phyloP scores from a whole-genome alignment of 352 stramenopile genomes.

The Phytophthora tentaculata region DNA sequence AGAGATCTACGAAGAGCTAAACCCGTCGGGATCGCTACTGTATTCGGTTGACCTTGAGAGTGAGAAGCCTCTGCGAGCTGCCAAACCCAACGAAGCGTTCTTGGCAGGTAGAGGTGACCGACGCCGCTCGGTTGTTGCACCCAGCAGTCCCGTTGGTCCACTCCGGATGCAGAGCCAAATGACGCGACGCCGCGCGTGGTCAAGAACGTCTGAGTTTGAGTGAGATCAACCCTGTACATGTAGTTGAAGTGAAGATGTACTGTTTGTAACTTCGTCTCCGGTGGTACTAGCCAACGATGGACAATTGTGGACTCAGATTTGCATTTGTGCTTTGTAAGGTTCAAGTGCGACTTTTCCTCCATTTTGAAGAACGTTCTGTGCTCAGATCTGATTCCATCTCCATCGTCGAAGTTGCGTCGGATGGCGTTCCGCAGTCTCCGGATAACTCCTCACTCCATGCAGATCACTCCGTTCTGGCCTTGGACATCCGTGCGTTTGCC shows the following conservation, averaged over 20 bases:
- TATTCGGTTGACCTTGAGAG: conserved; percentile 4
- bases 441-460: conserved; percentile 15
- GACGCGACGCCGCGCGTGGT: conserved; percentile 20
- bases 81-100: conserved; percentile 34
- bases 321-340: conserved; percentile 6
- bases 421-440: conserved; percentile 18
- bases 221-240: neutral
- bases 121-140: conserved; percentile 21
- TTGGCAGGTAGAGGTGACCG: conserved; percentile 21
- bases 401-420: conserved; percentile 14
- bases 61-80: conserved; percentile 26
- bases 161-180: conserved; percentile 12
- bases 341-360: conserved; percentile 14
- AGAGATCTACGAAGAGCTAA: conserved; percentile 30
- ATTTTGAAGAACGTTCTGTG: conserved; percentile 19
- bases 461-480: conserved; percentile 13
- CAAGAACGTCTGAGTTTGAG: conserved; percentile 6
- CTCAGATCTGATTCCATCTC: conserved; percentile 28
- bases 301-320: conserved; percentile 11
- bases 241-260: neutral
- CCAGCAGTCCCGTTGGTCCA: conserved; percentile 16
- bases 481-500: conserved; percentile 20
- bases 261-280: neutral
- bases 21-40: conserved; percentile 19
- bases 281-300: neutral